Evolutionary conservation across 140 eudicot genomes (phyloP).

Genomic region (Oenanthe javanica): DNA sequence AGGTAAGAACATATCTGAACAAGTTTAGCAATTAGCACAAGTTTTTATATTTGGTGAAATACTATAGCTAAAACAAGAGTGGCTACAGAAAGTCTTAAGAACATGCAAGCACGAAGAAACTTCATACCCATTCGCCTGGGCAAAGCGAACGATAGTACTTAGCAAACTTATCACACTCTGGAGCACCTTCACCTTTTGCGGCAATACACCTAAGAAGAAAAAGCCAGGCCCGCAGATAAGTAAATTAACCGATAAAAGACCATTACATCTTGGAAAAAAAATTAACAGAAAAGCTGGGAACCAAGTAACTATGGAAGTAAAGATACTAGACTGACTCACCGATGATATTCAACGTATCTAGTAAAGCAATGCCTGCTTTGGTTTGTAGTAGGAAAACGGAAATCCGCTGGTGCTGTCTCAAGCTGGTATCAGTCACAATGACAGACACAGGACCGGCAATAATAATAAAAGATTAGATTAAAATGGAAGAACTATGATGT

Average conservation of each 20-base stretch:
- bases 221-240: background rate
- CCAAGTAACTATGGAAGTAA: background rate
- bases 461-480: background rate
- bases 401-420: constrained; percentile 99
- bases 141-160: constrained; percentile 96
- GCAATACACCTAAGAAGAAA: constrained; percentile 59
- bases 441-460: background rate
- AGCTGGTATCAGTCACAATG: constrained; percentile 37
- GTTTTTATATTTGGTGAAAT: background rate
- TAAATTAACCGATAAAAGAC: background rate
- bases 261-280: background rate
- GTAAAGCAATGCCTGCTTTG: constrained; percentile 98
- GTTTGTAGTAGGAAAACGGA: constrained; percentile 95
- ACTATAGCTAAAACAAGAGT: background rate
- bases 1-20: background rate
- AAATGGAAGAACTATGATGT: background rate
- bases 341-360: constrained; percentile 86
- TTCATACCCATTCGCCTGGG: constrained; percentile 97
- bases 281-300: background rate
- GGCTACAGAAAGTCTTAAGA: background rate
- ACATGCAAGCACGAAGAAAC: background rate
- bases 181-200: constrained; percentile 94
- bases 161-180: constrained; percentile 94
- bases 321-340: constrained; percentile 34
- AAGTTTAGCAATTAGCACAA: background rate